A percentile compares a stretch with the other conserved stretches of the same genome.
Conservation (phyloP, 805 yeast species). For the Komagataella pastoris region DNA sequence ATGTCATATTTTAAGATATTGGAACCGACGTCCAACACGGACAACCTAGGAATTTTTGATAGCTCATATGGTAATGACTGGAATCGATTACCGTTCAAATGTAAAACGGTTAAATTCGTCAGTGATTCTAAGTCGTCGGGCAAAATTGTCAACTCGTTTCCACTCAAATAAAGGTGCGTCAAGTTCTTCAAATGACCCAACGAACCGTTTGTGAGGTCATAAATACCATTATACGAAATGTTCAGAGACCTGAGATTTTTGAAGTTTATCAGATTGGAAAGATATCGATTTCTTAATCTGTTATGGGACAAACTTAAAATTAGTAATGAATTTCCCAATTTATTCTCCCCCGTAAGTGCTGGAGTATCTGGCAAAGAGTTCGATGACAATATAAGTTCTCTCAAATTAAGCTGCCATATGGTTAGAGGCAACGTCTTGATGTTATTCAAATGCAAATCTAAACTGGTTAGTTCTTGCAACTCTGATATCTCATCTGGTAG, state of each 20-base stretch:
- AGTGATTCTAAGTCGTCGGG: conserved; percentile 76
- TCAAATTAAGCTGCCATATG: conserved; percentile 39
- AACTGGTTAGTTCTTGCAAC: conserved; percentile 41
- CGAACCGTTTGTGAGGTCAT: conserved; percentile 73
- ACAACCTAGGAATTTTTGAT: conserved; percentile 48
- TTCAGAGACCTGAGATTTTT: conserved; percentile 50
- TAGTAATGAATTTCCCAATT: conserved; percentile 20
- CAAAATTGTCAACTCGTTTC: conserved; percentile 64
- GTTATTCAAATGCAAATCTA: conserved; percentile 81
- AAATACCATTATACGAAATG: conserved; percentile 70
- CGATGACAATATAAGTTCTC: conserved; percentile 47
- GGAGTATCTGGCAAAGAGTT: conserved; percentile 54
- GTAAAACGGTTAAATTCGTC: conserved; percentile 42
- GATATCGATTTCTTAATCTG: conserved; percentile 63
- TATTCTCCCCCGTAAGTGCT: conserved; percentile 24
- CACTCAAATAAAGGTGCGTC: conserved; percentile 63
- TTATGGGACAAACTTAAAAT: conserved; percentile 69
- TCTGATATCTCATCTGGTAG: conserved; percentile 57
- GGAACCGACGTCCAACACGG: conserved; percentile 79
- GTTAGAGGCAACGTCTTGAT: conserved; percentile 55
- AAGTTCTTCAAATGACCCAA: conserved; percentile 41
- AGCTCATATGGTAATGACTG: conserved; percentile 84
- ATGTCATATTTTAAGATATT: conserved; percentile 85
- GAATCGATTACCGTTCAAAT: conserved; percentile 72
- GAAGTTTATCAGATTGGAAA: conserved; percentile 52